Conservation (phyloP, 2,329 filamentous ascomycete genomes). For the Aspergillus candidus region DNA sequence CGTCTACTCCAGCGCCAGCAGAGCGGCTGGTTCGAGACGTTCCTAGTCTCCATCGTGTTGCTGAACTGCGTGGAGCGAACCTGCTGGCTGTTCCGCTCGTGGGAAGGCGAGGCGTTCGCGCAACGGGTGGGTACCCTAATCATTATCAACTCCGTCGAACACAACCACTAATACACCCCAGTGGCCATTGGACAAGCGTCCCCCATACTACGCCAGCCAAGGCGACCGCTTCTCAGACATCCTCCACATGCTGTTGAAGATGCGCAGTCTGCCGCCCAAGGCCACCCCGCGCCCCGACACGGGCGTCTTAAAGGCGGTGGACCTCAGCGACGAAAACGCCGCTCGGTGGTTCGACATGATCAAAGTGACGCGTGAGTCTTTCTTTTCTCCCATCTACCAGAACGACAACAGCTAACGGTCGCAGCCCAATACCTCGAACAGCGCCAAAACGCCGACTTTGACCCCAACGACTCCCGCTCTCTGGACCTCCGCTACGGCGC, state of each 20-base stretch:
- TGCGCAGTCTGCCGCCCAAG: slow-evolving; percentile 46
- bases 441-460: slow-evolving; percentile 33
- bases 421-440: slow-evolving; percentile 35
- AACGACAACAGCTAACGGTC: background rate
- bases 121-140: slow-evolving; percentile 25
- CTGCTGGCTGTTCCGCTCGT: slow-evolving; percentile 52
- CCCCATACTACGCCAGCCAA: slow-evolving; percentile 49
- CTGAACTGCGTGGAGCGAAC: slow-evolving; percentile 56
- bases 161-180: slow-evolving; percentile 12
- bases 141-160: no score
- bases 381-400: no score
- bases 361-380: slow-evolving; percentile 34
- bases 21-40: slow-evolving; percentile 53
- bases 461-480: slow-evolving; percentile 36
- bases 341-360: slow-evolving; percentile 39
- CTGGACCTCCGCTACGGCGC: slow-evolving; percentile 37
- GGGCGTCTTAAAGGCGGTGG: slow-evolving; percentile 33
- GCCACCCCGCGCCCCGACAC: slow-evolving; percentile 32
- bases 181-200: slow-evolving; percentile 52
- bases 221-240: slow-evolving; percentile 55
- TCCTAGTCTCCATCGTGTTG: slow-evolving; percentile 53
- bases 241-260: slow-evolving; percentile 52
- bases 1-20: slow-evolving; percentile 54
- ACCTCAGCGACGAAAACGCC: slow-evolving; percentile 34
- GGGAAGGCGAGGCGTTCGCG: slow-evolving; percentile 40